These are phyloP conservation scores for Aotearoamyces nothofagi DNA, from an alignment of 2,329 filamentous ascomycete species.

Conservation along the genomic window DNA sequence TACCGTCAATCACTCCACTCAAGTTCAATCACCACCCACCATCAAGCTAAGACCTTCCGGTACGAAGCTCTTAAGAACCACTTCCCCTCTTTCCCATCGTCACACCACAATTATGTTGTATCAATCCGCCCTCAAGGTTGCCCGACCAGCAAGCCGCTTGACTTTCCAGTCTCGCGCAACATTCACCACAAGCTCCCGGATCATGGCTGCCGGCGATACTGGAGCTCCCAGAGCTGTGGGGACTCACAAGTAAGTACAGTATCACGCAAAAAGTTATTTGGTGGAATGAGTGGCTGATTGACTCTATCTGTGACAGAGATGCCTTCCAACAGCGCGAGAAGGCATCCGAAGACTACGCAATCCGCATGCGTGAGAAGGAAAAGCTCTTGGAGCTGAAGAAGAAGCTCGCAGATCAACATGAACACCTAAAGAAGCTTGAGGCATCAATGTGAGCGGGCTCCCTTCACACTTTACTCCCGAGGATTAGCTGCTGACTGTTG, in stretches of 20 bases:
- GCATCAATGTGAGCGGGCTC: slow-evolving; percentile 59
- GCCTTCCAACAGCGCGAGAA: slow-evolving; percentile 86
- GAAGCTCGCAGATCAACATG: slow-evolving; percentile 62
- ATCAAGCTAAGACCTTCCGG: slow-evolving; percentile 7
- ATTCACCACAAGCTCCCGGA: slow-evolving; percentile 17
- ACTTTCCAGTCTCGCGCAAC: slow-evolving; percentile 42
- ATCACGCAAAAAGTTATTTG: no score
- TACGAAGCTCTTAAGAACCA: no score
- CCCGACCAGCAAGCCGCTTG: slow-evolving; percentile 26
- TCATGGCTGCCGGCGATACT: slow-evolving; percentile 52
- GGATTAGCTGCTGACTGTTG: no score
- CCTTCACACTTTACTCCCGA: no score
- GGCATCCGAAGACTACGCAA: slow-evolving; percentile 71
- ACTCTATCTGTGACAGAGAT: no score
- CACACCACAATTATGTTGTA: slow-evolving; percentile 44
- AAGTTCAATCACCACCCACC: slow-evolving; percentile 6
- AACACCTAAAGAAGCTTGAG: slow-evolving; percentile 72
- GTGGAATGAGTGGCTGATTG: no score
- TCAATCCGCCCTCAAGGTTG: slow-evolving; percentile 35
- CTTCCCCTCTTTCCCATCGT: slow-evolving; percentile 3
- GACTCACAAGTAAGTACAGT: no score
- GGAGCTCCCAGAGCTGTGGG: slow-evolving; percentile 12
- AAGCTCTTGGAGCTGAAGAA: slow-evolving; percentile 69
- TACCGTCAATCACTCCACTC: not conserved
- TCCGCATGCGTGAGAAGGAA: slow-evolving; percentile 76